Conservation (phyloP, 345 rosid species). For the Rhizophora apiculata region DNA sequence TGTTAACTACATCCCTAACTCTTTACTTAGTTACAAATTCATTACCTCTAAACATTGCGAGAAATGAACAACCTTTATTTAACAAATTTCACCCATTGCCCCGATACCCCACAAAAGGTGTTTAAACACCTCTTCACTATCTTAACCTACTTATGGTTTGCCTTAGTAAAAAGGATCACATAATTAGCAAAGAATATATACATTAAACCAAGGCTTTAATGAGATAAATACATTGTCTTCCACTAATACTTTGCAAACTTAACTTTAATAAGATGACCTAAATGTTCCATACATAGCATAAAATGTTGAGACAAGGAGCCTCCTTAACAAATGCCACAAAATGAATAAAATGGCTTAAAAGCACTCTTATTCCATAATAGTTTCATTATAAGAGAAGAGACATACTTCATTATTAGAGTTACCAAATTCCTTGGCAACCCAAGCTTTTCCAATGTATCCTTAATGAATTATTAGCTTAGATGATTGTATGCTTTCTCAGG, state of each 20-base stretch:
- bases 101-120: too few species aligned
- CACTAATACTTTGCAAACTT: fast-evolving
- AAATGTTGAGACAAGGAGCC: not conserved
- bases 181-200: not conserved
- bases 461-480: not conserved
- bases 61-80: too few species aligned
- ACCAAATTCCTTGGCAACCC: not conserved
- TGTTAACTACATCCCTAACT: fast-evolving
- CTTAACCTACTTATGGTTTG: too few species aligned
- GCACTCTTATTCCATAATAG: not conserved
- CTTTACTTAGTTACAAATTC: too few species aligned
- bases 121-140: too few species aligned
- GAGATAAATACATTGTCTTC: not conserved
- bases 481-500: not conserved
- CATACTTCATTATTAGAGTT: not conserved
- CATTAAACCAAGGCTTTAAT: not conserved
- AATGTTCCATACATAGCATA: not conserved
- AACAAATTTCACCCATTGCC: too few species aligned
- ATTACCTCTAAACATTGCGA: too few species aligned
- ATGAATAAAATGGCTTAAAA: not conserved
- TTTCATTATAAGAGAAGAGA: not conserved
- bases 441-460: not conserved
- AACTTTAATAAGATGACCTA: not conserved
- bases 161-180: too few species aligned
- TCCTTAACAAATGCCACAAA: not conserved